These are phyloP conservation scores for Exutisphaerella laricina DNA, from an alignment of 2,329 filamentous ascomycete genomes.

Conservation along the genomic window DNA sequence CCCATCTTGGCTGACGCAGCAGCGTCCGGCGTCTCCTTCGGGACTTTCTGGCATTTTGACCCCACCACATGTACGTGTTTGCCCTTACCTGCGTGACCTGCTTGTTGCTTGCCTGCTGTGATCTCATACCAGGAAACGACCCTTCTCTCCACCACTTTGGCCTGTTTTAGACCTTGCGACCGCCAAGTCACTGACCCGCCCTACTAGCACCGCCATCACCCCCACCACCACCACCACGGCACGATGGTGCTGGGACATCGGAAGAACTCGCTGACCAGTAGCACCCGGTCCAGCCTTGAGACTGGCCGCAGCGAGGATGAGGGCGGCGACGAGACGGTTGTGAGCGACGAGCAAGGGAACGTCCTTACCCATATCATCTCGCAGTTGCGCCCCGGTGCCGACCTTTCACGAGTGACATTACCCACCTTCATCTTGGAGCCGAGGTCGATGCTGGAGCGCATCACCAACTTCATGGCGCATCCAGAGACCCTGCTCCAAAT, in stretches of 20 bases:
- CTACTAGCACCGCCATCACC: neutral
- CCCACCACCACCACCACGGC: constrained; percentile 1
- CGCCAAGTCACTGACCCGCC: neutral
- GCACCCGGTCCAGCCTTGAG: constrained; percentile 41
- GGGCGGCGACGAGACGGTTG: constrained; percentile 58
- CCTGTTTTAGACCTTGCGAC: neutral
- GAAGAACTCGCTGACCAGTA: constrained; percentile 40
- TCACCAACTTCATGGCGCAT: constrained; percentile 99
- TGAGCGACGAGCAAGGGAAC: constrained; percentile 92
- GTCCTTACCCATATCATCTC: constrained; percentile 97
- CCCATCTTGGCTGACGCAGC: constrained; percentile 1
- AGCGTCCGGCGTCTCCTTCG: neutral
- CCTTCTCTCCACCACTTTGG: neutral
- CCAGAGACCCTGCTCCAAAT: constrained; percentile 91
- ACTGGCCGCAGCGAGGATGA: constrained; percentile 38
- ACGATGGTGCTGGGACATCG: constrained; percentile 48
- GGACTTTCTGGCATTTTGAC: neutral
- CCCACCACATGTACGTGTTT: constrained; percentile 3
- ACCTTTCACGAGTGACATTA: constrained; percentile 87
- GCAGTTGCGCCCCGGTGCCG: constrained; percentile 89
- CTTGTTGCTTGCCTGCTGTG: constrained; percentile 2
- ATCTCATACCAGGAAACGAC: neutral
- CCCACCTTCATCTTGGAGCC: constrained; percentile 98
- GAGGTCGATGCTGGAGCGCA: constrained; percentile 94
- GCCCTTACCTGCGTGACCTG: too few relatives aligned